Evolutionary conservation across 2,329 filamentous ascomycete genomes (phyloP).

Genomic region (Phaeosphaeriaceae sp.): DNA sequence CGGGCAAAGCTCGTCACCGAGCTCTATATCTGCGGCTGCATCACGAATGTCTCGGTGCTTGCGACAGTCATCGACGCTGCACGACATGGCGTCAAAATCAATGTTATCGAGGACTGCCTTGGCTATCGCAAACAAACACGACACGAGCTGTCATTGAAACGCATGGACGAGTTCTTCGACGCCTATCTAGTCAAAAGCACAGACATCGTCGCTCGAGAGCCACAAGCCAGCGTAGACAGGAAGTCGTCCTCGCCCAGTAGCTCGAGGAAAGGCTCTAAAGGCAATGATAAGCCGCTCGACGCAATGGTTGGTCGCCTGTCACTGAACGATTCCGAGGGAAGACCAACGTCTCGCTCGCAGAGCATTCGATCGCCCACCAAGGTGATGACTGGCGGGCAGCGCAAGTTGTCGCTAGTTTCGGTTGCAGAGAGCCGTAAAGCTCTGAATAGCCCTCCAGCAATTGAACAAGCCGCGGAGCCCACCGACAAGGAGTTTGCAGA

Average conservation of each 20-base stretch:
- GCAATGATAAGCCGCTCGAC: conserved; percentile 28
- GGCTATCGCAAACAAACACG: conserved; percentile 75
- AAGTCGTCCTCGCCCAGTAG: conserved; percentile 10
- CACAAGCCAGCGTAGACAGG: conserved; percentile 10
- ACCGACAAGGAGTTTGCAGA: conserved; percentile 42
- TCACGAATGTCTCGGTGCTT: conserved; percentile 87
- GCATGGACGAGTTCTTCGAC: conserved; percentile 76
- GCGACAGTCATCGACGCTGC: conserved; percentile 92
- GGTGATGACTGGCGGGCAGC: conserved; percentile 27
- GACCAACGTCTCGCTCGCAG: conserved; percentile 10
- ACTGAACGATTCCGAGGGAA: conserved; percentile 17
- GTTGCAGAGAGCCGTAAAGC: conserved; percentile 27
- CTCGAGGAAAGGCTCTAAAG: conserved; percentile 14
- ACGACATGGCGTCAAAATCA: conserved; percentile 85
- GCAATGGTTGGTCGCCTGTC: conserved; percentile 31
- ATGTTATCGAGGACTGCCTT: conserved; percentile 85
- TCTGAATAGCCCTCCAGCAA: conserved; percentile 12
- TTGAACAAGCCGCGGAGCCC: conserved; percentile 8
- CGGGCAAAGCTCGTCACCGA: conserved; percentile 89
- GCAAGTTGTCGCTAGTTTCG: conserved; percentile 30
- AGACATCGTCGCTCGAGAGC: conserved; percentile 60
- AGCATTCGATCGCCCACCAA: conserved; percentile 21
- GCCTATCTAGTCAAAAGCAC: conserved; percentile 69
- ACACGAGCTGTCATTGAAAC: conserved; percentile 73
- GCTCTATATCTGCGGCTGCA: conserved; percentile 84